Evolutionary conservation across 805 yeast species (phyloP).

Genomic region (Sugiyamaella lignohabitans): DNA sequence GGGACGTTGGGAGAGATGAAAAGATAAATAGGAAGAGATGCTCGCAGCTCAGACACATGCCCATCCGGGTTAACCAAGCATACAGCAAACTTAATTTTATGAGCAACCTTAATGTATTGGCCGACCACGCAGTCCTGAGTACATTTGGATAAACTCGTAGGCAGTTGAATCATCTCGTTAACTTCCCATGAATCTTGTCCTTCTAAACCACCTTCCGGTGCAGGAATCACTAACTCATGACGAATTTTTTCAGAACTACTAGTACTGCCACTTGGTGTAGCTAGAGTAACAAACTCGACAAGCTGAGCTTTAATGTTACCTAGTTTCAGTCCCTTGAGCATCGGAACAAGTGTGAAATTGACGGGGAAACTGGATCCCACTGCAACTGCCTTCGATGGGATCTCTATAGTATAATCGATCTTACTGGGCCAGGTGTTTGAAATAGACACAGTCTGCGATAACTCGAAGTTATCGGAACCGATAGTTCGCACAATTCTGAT

Average conservation of each 20-base stretch:
- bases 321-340: slow-evolving; percentile 69
- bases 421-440: slow-evolving; percentile 95
- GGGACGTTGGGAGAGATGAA: slow-evolving; percentile 81
- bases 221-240: slow-evolving; percentile 41
- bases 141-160: slow-evolving; percentile 64
- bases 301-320: slow-evolving; percentile 68
- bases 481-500: slow-evolving; percentile 79
- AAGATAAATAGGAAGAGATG: slow-evolving; percentile 74
- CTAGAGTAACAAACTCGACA: slow-evolving; percentile 55
- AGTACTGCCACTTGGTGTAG: slow-evolving; percentile 44
- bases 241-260: slow-evolving; percentile 60
- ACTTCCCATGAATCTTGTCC: slow-evolving; percentile 69
- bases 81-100: slow-evolving; percentile 76
- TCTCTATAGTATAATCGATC: slow-evolving; percentile 80
- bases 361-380: slow-evolving; percentile 76
- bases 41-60: slow-evolving; percentile 85
- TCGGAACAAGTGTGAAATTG: slow-evolving; percentile 65
- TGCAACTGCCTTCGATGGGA: slow-evolving; percentile 84
- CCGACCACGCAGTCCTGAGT: slow-evolving; percentile 83
- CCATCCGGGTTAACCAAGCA: slow-evolving; percentile 84
- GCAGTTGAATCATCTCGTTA: slow-evolving; percentile 52
- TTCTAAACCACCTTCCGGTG: slow-evolving; percentile 36
- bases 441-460: slow-evolving; percentile 86
- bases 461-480: slow-evolving; percentile 79
- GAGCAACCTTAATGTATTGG: slow-evolving; percentile 72